Evolutionary conservation across 257 asterid species (phyloP), one percentile per base, ranked within the genome.

Genomic region (Asclepias syriaca): DNA sequence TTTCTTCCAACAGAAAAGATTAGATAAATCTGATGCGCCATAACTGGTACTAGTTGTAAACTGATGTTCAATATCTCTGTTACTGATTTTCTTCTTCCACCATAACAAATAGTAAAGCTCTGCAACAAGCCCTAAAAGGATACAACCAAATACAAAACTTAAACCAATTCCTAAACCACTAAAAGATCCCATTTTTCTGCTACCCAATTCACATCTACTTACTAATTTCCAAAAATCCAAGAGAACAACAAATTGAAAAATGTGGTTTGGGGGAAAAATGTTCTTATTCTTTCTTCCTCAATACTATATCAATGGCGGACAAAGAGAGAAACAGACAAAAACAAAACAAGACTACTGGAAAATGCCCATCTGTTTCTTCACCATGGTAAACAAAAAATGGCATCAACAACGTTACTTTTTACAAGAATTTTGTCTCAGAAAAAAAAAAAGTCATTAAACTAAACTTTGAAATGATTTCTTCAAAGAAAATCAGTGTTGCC

Each of bases 101-200:
- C 94, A 92, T 13, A 90, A 81, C 54, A 90, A 70, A 34, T 90
- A 90, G 78, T 81, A 92, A 0, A 92, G 80, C 79, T 88, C 95
- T 19, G 85, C 96, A 56, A 87, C 81, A 67, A 92, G 81, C 34
- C 97, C 98, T 83, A 90, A 77, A 66, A 92, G 77, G 48, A 90
- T 75, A 74, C 82, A 85, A n/a, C 97, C 96, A 73, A 88, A 85
- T 1, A 85, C 77, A 68, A 86, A 80, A 43, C 96, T 90, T 83
- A 92, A 84, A 66, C 88, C 96, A 69, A 92, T 90, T 13, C 91
- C 93, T 74, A 92, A 81, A 48, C 91, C 87, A 72, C 96, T 83
- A 37, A 92, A 88, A 79, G 91, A 85, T 77, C 84, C 86, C 93
- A 87, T 91, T 60, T 84, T 77, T 84, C 72, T 74, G 21, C 59